Evolutionary conservation across 139 green algal species (phyloP).

Genomic region (Coelastrella sp.): DNA sequence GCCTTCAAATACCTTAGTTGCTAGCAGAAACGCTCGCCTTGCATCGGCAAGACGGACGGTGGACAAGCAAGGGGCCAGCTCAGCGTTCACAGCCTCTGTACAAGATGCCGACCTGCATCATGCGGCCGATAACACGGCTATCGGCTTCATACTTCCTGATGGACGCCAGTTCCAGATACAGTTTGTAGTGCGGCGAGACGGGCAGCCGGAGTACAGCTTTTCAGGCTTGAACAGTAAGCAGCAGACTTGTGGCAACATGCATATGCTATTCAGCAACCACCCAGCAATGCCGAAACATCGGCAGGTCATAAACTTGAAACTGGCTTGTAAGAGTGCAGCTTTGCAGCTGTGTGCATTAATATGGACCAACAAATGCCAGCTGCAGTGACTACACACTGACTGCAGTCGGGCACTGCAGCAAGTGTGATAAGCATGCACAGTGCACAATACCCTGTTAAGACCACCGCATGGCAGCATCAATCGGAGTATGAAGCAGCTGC

Average conservation of each 20-base stretch:
- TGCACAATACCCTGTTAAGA: too few species aligned
- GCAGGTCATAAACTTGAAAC: neutral
- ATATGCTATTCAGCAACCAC: neutral
- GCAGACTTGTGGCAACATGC: neutral
- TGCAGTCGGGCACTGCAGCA: neutral
- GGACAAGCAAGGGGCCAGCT: neutral
- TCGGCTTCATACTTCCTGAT: constrained; percentile 7
- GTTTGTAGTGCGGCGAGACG: constrained; percentile 13
- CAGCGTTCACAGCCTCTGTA: neutral
- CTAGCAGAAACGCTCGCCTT: neutral
- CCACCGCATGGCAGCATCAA: too few species aligned
- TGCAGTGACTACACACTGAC: neutral
- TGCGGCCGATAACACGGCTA: neutral
- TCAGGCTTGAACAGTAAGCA: neutral
- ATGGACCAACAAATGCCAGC: neutral
- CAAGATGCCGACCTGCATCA: neutral
- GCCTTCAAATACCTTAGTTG: neutral
- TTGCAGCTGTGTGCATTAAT: neutral
- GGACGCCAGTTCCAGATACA: constrained; percentile 25
- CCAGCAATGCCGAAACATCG: neutral
- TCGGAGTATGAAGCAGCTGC: too few species aligned
- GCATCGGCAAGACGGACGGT: neutral
- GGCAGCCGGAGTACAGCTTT: constrained; percentile 21
- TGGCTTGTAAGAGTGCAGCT: neutral
- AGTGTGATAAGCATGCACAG: too few species aligned